These are phyloP conservation scores for Phytophthora macrochlamydospora DNA, from an alignment of 352 stramenopile species.

Conservation along the genomic window DNA sequence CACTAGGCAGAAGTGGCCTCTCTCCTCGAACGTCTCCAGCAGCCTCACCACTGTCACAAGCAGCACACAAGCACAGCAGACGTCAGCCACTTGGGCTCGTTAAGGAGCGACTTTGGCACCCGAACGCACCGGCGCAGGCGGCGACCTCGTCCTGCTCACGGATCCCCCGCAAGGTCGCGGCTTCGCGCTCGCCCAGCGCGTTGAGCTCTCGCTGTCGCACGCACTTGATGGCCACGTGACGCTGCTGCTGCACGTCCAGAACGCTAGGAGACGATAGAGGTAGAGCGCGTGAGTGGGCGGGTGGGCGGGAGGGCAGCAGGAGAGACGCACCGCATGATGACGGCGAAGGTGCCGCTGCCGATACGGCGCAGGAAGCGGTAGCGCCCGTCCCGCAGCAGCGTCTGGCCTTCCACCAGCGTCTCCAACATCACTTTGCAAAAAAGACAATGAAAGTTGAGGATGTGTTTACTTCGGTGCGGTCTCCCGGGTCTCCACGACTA, in stretches of 20 bases:
- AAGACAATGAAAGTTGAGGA: not conserved
- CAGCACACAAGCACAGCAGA: not conserved
- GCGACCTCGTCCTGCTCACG: conserved; percentile 39
- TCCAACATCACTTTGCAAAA: conserved; percentile 25
- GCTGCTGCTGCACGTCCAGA: conserved; percentile 45
- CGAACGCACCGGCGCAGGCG: conserved; percentile 45
- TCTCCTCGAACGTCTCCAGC: conserved; percentile 61
- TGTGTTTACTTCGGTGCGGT: not conserved
- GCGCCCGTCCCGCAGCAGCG: conserved; percentile 60
- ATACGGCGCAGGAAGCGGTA: conserved; percentile 79
- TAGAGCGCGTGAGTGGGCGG: not conserved
- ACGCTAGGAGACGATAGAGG: conserved; percentile 34
- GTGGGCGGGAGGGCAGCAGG: not conserved
- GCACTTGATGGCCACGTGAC: conserved; percentile 77
- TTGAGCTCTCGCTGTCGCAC: conserved; percentile 52
- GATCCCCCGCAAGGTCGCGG: conserved; percentile 43
- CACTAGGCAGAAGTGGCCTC: conserved; percentile 65
- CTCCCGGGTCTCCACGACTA: conserved; percentile 52
- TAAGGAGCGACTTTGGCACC: not conserved
- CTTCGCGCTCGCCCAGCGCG: conserved; percentile 65
- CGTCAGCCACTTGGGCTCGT: not conserved
- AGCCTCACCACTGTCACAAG: conserved; percentile 50
- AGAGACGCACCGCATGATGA: conserved; percentile 61
- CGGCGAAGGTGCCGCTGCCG: conserved; percentile 68
- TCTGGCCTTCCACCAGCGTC: conserved; percentile 71